These are phyloP conservation scores for Murraya paniculata DNA, from an alignment of 345 rosid species.

Conservation along the genomic window DNA sequence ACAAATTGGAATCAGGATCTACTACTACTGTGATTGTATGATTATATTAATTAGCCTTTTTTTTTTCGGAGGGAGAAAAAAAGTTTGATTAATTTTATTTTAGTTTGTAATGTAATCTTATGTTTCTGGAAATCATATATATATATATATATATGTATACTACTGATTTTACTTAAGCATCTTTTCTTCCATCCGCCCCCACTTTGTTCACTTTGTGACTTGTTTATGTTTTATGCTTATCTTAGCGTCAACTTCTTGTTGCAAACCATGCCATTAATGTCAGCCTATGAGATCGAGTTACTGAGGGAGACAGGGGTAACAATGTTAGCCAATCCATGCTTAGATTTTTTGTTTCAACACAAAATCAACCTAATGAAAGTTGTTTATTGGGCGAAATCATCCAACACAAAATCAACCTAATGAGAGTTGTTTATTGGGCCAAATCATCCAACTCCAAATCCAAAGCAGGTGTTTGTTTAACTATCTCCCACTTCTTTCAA, in stretches of 20 bases:
- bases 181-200: not conserved
- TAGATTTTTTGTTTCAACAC: not conserved
- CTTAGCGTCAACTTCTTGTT: not conserved
- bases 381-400: too few relatives aligned
- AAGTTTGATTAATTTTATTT: slow-evolving; percentile 4
- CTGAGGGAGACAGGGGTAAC: not conserved
- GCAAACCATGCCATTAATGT: not conserved
- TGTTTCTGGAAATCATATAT: slow-evolving; percentile 7
- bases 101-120: slow-evolving; percentile 3
- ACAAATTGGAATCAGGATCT: slow-evolving; percentile 64
- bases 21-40: slow-evolving; percentile 30
- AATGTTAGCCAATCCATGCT: not conserved
- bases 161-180: not conserved
- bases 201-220: not conserved
- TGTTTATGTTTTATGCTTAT: not conserved
- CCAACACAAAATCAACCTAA: too few relatives aligned
- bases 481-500: not conserved
- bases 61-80: too few relatives aligned
- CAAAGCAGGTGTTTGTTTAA: not conserved
- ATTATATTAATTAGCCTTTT: slow-evolving; percentile 15
- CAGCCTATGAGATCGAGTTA: not conserved
- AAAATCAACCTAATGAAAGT: not conserved
- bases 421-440: not conserved
- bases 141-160: not conserved
- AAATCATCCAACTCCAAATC: not conserved